phyloP scores from a whole-genome alignment of 2,329 filamentous ascomycete genomes.

The Clathrospora elynae region DNA sequence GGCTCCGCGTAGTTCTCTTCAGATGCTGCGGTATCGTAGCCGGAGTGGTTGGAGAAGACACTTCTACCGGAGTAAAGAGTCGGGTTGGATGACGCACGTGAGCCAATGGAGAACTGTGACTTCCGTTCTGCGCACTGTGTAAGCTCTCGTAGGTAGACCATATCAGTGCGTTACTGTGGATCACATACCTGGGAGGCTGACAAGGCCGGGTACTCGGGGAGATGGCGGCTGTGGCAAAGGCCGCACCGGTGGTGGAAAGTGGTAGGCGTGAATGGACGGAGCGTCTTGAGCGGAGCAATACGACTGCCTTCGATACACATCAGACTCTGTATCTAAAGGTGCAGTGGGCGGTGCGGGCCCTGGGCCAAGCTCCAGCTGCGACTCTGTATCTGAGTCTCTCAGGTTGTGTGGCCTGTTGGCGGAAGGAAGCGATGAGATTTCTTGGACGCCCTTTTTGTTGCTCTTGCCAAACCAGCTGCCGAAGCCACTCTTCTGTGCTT shows the following conservation, averaged over 20 bases:
- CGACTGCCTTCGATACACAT: slow-evolving; percentile 7
- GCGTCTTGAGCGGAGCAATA: slow-evolving; percentile 7
- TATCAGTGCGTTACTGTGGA: too few species aligned
- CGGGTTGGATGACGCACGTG: slow-evolving; percentile 25
- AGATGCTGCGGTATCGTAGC: slow-evolving; percentile 24
- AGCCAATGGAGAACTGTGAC: slow-evolving; percentile 25
- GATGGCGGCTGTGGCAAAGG: slow-evolving; percentile 24
- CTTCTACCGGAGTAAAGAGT: slow-evolving; percentile 26
- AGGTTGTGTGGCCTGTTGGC: slow-evolving; percentile 14
- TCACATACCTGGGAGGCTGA: slow-evolving; percentile 28
- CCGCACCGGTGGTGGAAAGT: slow-evolving; percentile 15
- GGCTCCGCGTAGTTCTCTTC: slow-evolving; percentile 21
- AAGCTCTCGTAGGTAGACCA: too few species aligned
- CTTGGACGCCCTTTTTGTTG: slow-evolving; percentile 30
- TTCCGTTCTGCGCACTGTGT: slow-evolving; percentile 14
- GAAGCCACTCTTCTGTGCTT: slow-evolving; percentile 18
- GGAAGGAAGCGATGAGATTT: slow-evolving; percentile 25
- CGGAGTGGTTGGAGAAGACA: slow-evolving; percentile 25
- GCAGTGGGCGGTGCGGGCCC: slow-evolving; percentile 21
- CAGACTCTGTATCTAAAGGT: slow-evolving; percentile 11
- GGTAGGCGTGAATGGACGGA: slow-evolving; percentile 16
- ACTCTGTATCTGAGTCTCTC: slow-evolving; percentile 4
- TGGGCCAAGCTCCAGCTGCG: slow-evolving; percentile 10
- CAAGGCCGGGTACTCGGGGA: slow-evolving; percentile 7
- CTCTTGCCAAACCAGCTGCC: slow-evolving; percentile 30